Evolutionary conservation across 169 alveolate species (phyloP).

Genomic region (Cryptosporidium muris): DNA sequence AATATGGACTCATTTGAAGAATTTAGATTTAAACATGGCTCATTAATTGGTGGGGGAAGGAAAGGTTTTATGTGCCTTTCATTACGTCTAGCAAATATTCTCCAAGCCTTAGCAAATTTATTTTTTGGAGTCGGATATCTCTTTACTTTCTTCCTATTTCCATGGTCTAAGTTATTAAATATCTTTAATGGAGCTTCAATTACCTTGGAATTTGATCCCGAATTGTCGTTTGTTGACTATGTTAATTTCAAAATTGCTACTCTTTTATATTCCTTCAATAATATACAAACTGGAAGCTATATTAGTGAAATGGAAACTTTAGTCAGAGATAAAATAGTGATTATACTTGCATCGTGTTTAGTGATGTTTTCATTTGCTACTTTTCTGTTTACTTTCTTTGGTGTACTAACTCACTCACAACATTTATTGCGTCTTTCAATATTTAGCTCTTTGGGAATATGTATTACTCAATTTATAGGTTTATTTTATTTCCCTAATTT

Average conservation of each 20-base stretch:
- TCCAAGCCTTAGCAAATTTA: constrained; percentile 17
- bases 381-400: constrained; percentile 15
- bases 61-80: constrained; percentile 59
- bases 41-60: constrained; percentile 69
- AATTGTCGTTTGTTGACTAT: too few relatives aligned
- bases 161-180: background rate
- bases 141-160: constrained; percentile 7
- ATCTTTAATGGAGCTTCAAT: background rate
- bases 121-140: background rate
- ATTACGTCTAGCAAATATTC: constrained; percentile 34
- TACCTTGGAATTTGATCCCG: too few relatives aligned
- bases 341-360: too few relatives aligned
- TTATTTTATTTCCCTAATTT: constrained; percentile 40
- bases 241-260: too few relatives aligned
- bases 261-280: too few relatives aligned
- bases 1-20: constrained; percentile 55
- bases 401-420: constrained; percentile 23
- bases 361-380: too few relatives aligned
- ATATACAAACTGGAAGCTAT: too few relatives aligned
- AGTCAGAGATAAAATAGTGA: too few relatives aligned
- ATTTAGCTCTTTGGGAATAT: constrained; percentile 9
- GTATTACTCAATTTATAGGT: constrained; percentile 1
- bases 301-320: too few relatives aligned
- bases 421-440: constrained; percentile 36
- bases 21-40: constrained; percentile 63